These are phyloP conservation scores for Kazachstania viticola DNA, from an alignment of 805 yeast species.

Conservation along the genomic window DNA sequence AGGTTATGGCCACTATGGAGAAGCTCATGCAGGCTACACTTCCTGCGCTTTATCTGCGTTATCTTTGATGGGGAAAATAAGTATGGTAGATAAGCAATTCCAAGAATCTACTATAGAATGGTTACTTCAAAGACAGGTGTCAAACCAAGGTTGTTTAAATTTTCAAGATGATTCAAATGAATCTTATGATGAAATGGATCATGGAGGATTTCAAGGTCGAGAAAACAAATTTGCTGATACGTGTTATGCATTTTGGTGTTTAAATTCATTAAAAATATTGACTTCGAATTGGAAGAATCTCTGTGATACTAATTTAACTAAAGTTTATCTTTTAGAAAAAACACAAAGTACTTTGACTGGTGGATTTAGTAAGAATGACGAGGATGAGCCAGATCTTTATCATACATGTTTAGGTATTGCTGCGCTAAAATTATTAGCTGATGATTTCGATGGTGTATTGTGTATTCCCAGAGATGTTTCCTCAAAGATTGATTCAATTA, in stretches of 20 bases:
- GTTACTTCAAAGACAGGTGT: slow-evolving; percentile 52
- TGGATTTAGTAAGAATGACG: slow-evolving; percentile 64
- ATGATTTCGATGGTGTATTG: slow-evolving; percentile 18
- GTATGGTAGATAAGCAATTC: slow-evolving; percentile 9
- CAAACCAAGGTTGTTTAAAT: slow-evolving; percentile 12
- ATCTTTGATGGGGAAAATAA: slow-evolving; percentile 28
- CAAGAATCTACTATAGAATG: slow-evolving; percentile 39
- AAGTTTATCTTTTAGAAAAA: slow-evolving; percentile 34
- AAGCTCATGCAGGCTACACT: slow-evolving; percentile 79
- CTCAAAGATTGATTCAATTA: too few relatives aligned
- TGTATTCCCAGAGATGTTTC: slow-evolving; percentile 19
- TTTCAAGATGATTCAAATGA: slow-evolving; percentile 22
- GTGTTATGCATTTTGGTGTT: slow-evolving; percentile 80
- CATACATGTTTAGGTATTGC: slow-evolving; percentile 57
- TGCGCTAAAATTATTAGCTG: slow-evolving; percentile 32
- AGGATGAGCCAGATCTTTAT: slow-evolving; percentile 56
- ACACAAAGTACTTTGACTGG: slow-evolving; percentile 60
- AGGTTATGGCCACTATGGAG: slow-evolving; percentile 54
- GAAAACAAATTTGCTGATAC: slow-evolving; percentile 78
- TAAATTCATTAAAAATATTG: slow-evolving; percentile 45
- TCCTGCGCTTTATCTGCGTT: slow-evolving; percentile 71
- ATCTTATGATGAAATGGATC: slow-evolving; percentile 35
- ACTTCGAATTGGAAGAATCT: slow-evolving; percentile 11
- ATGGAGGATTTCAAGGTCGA: slow-evolving; percentile 81
- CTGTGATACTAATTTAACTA: slow-evolving; percentile 18